These are phyloP conservation scores for Aspergillus chevalieri DNA, from an alignment of 2,329 filamentous ascomycete genomes.

Conservation along the genomic window DNA sequence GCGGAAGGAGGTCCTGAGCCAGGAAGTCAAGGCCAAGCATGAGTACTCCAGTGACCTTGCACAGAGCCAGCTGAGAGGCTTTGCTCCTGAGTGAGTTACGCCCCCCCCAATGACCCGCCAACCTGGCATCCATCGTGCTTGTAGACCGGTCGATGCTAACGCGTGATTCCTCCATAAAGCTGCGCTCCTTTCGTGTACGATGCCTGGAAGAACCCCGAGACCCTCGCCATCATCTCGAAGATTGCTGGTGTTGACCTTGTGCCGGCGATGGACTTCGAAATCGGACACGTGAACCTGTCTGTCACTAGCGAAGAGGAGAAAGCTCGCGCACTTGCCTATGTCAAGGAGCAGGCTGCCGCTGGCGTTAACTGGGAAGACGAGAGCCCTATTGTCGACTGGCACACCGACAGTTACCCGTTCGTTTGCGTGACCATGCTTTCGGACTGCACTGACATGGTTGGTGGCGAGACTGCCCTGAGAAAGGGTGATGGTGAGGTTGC, in stretches of 20 bases:
- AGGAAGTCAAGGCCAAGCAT: slow-evolving; percentile 52
- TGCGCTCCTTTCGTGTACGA: slow-evolving; percentile 61
- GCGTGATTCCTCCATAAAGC: slow-evolving; percentile 25
- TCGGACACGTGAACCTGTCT: slow-evolving; percentile 52
- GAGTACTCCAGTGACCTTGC: slow-evolving; percentile 55
- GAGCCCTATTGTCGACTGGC: slow-evolving; percentile 56
- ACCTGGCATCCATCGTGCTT: too few relatives aligned
- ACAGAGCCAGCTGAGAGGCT: slow-evolving; percentile 51
- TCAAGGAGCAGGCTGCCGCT: slow-evolving; percentile 37
- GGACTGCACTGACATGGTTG: slow-evolving; percentile 57
- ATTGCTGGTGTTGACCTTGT: slow-evolving; percentile 53
- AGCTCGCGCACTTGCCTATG: slow-evolving; percentile 36
- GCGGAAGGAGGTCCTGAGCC: slow-evolving; percentile 56
- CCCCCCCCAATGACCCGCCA: not conserved
- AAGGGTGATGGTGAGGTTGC: slow-evolving; percentile 49
- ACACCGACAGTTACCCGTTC: slow-evolving; percentile 61
- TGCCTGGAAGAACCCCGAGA: slow-evolving; percentile 52
- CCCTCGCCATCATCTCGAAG: slow-evolving; percentile 44
- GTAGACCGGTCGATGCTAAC: slow-evolving; percentile 1
- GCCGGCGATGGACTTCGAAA: slow-evolving; percentile 50
- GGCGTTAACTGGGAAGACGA: slow-evolving; percentile 43
- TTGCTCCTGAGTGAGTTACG: slow-evolving; percentile 49
- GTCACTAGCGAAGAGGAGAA: slow-evolving; percentile 46
- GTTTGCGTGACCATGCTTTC: slow-evolving; percentile 65
- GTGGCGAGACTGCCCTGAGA: slow-evolving; percentile 58